These are phyloP conservation scores for Lipomyces yamanashiensis DNA, from an alignment of 805 yeast genomes.

Conservation along the genomic window DNA sequence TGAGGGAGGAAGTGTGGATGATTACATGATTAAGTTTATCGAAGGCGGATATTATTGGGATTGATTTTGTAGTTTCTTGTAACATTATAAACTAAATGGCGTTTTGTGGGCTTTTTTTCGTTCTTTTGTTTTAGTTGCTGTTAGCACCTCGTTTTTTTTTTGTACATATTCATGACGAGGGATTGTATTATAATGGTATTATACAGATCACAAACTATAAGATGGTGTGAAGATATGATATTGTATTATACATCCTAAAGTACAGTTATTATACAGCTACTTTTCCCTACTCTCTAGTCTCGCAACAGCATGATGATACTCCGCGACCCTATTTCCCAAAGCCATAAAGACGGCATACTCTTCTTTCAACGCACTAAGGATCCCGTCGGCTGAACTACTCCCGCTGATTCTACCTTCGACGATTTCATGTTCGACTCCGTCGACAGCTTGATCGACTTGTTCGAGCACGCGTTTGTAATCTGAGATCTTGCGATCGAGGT, in stretches of 20 bases:
- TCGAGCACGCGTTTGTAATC: slow-evolving; percentile 54
- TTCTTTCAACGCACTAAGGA: slow-evolving; percentile 49
- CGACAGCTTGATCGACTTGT: slow-evolving; percentile 58
- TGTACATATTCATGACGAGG: background rate
- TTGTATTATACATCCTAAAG: background rate
- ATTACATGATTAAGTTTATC: slow-evolving; percentile 90
- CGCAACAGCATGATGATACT: slow-evolving; percentile 60
- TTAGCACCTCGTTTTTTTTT: too few relatives aligned
- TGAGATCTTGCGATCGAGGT: slow-evolving; percentile 53
- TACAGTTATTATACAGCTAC: slow-evolving; percentile 2
- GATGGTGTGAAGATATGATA: background rate
- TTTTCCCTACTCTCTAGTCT: slow-evolving; percentile 32
- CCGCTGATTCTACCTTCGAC: slow-evolving; percentile 19
- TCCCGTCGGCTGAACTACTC: slow-evolving; percentile 30
- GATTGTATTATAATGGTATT: background rate
- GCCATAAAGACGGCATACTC: slow-evolving; percentile 74
- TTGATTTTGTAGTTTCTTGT: slow-evolving; percentile 7
- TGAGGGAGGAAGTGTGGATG: slow-evolving; percentile 75
- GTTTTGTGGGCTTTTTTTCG: background rate
- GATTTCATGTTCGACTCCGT: slow-evolving; percentile 48
- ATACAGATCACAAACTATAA: too few relatives aligned
- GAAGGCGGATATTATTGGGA: slow-evolving; percentile 49
- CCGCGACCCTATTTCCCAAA: slow-evolving; percentile 72
- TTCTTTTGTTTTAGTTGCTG: background rate
- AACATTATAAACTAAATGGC: background rate